Evolutionary conservation across 768 basidiomycete species (phyloP), one percentile per base, ranked within the genome.

Genomic region (Auriculariales sp.): DNA sequence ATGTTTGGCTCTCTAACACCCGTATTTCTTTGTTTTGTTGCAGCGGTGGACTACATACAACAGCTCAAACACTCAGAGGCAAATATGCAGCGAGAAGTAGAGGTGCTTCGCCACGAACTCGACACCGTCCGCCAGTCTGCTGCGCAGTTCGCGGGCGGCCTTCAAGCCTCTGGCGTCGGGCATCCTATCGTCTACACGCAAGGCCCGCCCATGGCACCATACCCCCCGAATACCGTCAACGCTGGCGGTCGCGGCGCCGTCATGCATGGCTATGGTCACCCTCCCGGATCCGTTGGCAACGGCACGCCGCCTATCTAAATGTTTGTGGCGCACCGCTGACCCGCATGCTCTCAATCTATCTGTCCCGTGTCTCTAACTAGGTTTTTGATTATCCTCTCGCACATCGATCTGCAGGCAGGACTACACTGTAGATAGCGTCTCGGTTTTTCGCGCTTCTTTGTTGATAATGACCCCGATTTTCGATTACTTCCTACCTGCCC

Each of bases 31-130:
- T 48, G 50, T 42, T 17, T 29, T 28, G 34, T 28, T 28, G 15
- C 46, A 68, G 91, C 92, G 27, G 91, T 94, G 59, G 91, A 94
- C 64, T 91, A 86, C 66, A 85, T 95, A 45, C 64, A 68, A 29
- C 76, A 78, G 49, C 68, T 94, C 56, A 93, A 93, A 64, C 75
- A 79, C 53, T 73, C 69, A 49, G 79, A 88, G 59, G 76, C 81
- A 58, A 81, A 86, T 34, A 78, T 90, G 80, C 68, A 70, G 2
- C 74, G 83, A 52, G 88, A 92, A 62, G 72, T 90, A 35, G 87
- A 89, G 36, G 71, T 79, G 63, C 65, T 91, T 51, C 73, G 84
- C 58, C 79, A 83, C 56, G 89, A 92, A 62, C 59, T 87, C 46
- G 85, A 78, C 22, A 62, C 62, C 52, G 51, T 75, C 50, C 82